phyloP scores from a whole-genome alignment of 805 yeast species.

The Danielia reshetovae region DNA sequence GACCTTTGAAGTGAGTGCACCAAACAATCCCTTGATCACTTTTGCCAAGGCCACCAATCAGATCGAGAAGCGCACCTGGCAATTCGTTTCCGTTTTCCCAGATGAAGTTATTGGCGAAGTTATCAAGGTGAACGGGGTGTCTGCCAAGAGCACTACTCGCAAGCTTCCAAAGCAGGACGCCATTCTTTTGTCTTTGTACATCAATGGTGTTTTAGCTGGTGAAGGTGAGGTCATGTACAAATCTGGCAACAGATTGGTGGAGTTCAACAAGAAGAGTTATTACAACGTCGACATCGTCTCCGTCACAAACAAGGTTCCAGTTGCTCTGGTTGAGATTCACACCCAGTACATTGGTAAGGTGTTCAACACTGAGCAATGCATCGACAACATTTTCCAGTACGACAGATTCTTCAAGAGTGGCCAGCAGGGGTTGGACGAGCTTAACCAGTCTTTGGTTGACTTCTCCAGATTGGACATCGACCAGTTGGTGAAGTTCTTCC shows the following conservation, averaged over 20 bases:
- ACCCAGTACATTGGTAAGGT: slow-evolving; percentile 67
- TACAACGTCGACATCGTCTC: slow-evolving; percentile 44
- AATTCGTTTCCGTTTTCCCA: slow-evolving; percentile 66
- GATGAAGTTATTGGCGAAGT: slow-evolving; percentile 72
- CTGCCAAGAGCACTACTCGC: slow-evolving; percentile 31
- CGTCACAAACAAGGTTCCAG: slow-evolving; percentile 28
- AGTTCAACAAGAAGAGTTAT: slow-evolving; percentile 41
- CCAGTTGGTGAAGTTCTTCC: slow-evolving; percentile 57
- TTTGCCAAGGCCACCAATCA: slow-evolving; percentile 73
- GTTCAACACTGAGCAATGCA: slow-evolving; percentile 54
- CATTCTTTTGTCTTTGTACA: slow-evolving; percentile 51
- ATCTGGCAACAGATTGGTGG: slow-evolving; percentile 44
- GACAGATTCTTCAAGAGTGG: slow-evolving; percentile 43
- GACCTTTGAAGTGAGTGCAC: slow-evolving; percentile 52
- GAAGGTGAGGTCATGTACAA: slow-evolving; percentile 52
- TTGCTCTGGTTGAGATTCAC: slow-evolving; percentile 50
- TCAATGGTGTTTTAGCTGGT: slow-evolving; percentile 62
- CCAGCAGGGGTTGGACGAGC: slow-evolving; percentile 37
- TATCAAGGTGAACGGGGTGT: slow-evolving; percentile 59
- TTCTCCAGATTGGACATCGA: slow-evolving; percentile 52
- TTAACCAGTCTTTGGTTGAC: slow-evolving; percentile 44
- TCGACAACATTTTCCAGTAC: slow-evolving; percentile 54
- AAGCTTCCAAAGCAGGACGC: slow-evolving; percentile 46
- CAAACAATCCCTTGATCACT: slow-evolving; percentile 44
- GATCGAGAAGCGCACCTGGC: slow-evolving; percentile 51